phyloP scores from a whole-genome alignment of 495 filamentous ascomycete species.

The Trichocladium uniseriatum region DNA sequence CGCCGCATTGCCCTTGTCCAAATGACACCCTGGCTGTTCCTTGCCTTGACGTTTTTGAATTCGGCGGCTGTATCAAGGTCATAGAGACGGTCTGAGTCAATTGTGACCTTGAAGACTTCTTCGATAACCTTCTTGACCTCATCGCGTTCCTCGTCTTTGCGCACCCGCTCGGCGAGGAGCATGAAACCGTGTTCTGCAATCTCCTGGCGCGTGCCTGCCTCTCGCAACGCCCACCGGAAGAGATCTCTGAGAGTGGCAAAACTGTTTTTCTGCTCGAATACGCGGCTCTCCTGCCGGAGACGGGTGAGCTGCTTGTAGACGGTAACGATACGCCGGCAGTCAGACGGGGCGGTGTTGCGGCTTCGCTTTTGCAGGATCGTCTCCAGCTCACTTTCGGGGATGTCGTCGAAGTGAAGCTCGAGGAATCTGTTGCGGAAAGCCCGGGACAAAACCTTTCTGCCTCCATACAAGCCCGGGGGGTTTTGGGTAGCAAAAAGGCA shows the following conservation, averaged over 20 bases:
- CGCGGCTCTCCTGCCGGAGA: slow-evolving; percentile 73
- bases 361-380: slow-evolving; percentile 82
- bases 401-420: slow-evolving; percentile 96
- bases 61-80: slow-evolving; percentile 43
- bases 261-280: slow-evolving; percentile 96
- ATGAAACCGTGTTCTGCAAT: slow-evolving; percentile 91
- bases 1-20: slow-evolving; percentile 95
- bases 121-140: slow-evolving; percentile 86
- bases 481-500: slow-evolving; percentile 99
- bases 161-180: slow-evolving; percentile 86
- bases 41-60: slow-evolving; percentile 43
- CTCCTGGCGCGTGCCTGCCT: slow-evolving; percentile 75
- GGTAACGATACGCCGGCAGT: slow-evolving; percentile 81
- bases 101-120: slow-evolving; percentile 76
- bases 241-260: slow-evolving; percentile 96
- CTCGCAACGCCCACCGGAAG: slow-evolving; percentile 90
- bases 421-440: slow-evolving; percentile 96
- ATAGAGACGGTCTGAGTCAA: slow-evolving; percentile 69
- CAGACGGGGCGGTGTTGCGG: slow-evolving; percentile 77
- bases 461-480: slow-evolving; percentile 89
- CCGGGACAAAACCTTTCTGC: slow-evolving; percentile 81
- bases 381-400: slow-evolving; percentile 90
- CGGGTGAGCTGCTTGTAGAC: slow-evolving; percentile 88
- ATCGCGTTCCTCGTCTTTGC: slow-evolving; percentile 76
- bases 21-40: slow-evolving; percentile 55